These are phyloP conservation scores for Talaromyces sp. DNA, from an alignment of 2,329 filamentous ascomycete species.

Conservation along the genomic window DNA sequence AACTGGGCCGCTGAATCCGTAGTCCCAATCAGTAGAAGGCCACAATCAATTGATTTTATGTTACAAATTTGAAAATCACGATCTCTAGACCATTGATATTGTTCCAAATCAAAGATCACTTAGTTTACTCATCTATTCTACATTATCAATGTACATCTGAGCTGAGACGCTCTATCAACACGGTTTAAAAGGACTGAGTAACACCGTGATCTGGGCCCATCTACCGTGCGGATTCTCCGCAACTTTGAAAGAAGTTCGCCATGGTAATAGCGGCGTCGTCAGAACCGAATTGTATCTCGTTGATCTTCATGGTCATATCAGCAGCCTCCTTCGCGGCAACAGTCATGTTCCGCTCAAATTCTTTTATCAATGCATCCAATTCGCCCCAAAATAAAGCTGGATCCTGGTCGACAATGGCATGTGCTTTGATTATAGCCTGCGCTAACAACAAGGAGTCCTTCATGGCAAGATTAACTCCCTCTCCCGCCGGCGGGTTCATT, in stretches of 20 bases:
- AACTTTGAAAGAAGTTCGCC: neutral
- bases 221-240: neutral
- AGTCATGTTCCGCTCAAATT: neutral
- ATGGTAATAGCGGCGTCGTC: neutral
- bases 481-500: conserved; percentile 21
- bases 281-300: neutral
- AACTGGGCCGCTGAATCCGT: too few species aligned
- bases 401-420: neutral
- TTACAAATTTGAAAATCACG: too few species aligned
- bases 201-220: neutral
- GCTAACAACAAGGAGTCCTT: conserved; percentile 18
- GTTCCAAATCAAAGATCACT: too few species aligned
- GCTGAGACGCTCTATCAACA: neutral
- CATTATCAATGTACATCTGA: too few species aligned
- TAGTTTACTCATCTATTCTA: too few species aligned
- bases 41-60: too few species aligned
- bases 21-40: too few species aligned
- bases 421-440: conserved; percentile 14
- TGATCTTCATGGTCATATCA: neutral
- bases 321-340: neutral
- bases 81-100: too few species aligned
- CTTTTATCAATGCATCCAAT: neutral
- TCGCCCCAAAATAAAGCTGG: neutral
- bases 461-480: conserved; percentile 22
- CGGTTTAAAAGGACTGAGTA: too few species aligned